Conservation (phyloP, 305 asterid genomes). For the Fraxinus greggii region DNA sequence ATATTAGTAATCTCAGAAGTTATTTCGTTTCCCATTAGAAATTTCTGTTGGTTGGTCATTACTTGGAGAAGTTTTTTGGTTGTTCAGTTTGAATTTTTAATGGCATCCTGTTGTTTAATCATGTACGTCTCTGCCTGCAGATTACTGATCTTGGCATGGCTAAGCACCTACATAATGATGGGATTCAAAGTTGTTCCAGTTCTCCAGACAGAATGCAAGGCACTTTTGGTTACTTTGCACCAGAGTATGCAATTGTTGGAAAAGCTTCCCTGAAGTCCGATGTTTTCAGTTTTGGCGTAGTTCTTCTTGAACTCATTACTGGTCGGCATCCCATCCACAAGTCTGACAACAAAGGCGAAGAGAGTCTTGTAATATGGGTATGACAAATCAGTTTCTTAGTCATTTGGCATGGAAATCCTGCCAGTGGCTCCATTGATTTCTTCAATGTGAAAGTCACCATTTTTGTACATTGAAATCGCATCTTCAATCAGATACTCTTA, state of each 20-base stretch:
- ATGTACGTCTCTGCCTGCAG: slow-evolving; percentile 33
- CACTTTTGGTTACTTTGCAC: slow-evolving; percentile 95
- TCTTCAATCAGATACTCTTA: not conserved
- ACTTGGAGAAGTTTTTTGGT: not conserved
- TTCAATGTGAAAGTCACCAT: not conserved
- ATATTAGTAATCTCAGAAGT: not conserved
- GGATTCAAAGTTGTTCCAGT: slow-evolving; percentile 61
- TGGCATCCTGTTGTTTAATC: not conserved
- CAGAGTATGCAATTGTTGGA: slow-evolving; percentile 85
- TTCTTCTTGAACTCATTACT: slow-evolving; percentile 86
- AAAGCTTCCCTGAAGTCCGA: slow-evolving; percentile 85
- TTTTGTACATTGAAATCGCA: not conserved
- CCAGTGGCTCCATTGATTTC: not conserved
- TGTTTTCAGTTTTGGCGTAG: slow-evolving; percentile 95
- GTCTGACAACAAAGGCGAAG: slow-evolving; percentile 51
- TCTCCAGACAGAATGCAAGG: slow-evolving; percentile 97
- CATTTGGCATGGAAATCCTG: slow-evolving; percentile 1
- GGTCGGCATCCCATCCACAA: slow-evolving; percentile 79
- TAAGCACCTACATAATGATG: slow-evolving; percentile 71
- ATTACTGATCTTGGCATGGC: slow-evolving; percentile 99
- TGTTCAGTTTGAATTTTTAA: not conserved
- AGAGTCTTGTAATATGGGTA: slow-evolving; percentile 98
- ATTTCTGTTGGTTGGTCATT: not conserved
- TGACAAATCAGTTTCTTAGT: slow-evolving; percentile 10
- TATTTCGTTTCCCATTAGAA: not conserved